phyloP scores from a whole-genome alignment of 2,329 filamentous ascomycete species.

The Coniosporium uncinatum region DNA sequence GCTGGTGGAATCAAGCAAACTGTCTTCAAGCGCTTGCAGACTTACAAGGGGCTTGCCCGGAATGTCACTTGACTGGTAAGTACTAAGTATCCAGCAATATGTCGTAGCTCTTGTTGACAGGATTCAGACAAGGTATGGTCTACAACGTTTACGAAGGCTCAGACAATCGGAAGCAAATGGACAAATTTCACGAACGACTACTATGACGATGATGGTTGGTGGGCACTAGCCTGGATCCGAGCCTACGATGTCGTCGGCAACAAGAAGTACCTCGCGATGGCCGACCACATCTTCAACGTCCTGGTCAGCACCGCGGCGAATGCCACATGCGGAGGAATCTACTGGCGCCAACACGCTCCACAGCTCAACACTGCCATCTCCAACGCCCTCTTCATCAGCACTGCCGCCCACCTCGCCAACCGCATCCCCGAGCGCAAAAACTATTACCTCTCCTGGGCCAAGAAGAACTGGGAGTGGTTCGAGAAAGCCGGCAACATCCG shows the following conservation, averaged over 20 bases:
- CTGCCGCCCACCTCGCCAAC: slow-evolving; percentile 50
- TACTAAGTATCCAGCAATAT: too few species aligned
- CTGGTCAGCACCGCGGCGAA: slow-evolving; percentile 34
- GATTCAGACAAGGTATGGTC: slow-evolving; percentile 24
- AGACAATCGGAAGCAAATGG: too few species aligned
- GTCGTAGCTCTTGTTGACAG: too few species aligned
- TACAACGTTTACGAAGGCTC: slow-evolving; percentile 10
- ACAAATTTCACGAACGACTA: slow-evolving; percentile 31
- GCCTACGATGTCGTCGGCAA: slow-evolving; percentile 47
- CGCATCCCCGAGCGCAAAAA: slow-evolving; percentile 29
- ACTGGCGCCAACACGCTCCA: slow-evolving; percentile 23
- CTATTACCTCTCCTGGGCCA: slow-evolving; percentile 38
- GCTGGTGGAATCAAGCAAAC: slow-evolving; percentile 76
- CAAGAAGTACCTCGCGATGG: slow-evolving; percentile 36
- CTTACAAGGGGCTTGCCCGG: slow-evolving; percentile 32
- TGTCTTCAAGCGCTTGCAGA: slow-evolving; percentile 57
- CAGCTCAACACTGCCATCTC: slow-evolving; percentile 45
- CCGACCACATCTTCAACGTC: slow-evolving; percentile 41
- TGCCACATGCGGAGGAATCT: slow-evolving; percentile 39
- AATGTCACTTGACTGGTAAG: not conserved
- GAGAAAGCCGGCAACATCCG: slow-evolving; percentile 40
- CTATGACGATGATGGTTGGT: slow-evolving; percentile 50
- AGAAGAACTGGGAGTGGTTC: slow-evolving; percentile 47
- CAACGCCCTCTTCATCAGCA: slow-evolving; percentile 50
- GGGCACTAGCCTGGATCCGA: slow-evolving; percentile 42